Conservation (phyloP, 495 filamentous ascomycete genomes). For the Podospora tetraspora region DNA sequence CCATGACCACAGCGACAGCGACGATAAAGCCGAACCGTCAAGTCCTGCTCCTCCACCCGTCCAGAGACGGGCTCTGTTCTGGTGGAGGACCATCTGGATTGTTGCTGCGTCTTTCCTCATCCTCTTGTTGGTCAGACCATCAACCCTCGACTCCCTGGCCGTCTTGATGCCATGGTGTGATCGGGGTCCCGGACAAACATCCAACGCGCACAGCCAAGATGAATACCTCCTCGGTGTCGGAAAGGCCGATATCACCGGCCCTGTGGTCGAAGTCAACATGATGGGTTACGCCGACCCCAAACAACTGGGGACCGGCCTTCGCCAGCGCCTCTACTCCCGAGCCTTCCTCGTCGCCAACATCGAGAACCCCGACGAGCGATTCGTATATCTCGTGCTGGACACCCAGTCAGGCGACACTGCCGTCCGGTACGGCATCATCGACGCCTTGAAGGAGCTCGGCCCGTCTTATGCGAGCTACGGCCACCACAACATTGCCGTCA, state of each 20-base stretch:
- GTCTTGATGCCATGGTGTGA: neutral
- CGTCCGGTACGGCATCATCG: constrained; percentile 74
- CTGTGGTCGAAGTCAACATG: constrained; percentile 49
- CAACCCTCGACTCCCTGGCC: neutral
- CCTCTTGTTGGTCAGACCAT: neutral
- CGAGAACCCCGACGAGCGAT: constrained; percentile 62
- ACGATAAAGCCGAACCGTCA: neutral
- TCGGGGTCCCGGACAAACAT: neutral
- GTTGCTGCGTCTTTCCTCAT: neutral
- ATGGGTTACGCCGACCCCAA: constrained; percentile 70
- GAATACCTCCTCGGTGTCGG: constrained; percentile 83
- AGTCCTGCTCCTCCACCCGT: neutral
- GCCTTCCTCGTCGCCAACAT: constrained; percentile 84
- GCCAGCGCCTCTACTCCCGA: constrained; percentile 80
- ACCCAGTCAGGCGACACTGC: constrained; percentile 82
- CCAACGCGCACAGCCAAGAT: constrained; percentile 28
- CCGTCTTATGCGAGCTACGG: constrained; percentile 54
- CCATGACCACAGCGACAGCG: neutral
- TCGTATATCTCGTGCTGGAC: constrained; percentile 84
- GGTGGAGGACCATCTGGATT: neutral
- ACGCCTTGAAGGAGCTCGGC: constrained; percentile 59
- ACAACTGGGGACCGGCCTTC: constrained; percentile 76
- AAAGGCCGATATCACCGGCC: constrained; percentile 93
- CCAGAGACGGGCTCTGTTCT: neutral
- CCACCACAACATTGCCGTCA: constrained; percentile 77